These are phyloP conservation scores for Rossbeevera mucosa DNA, from an alignment of 768 basidiomycete species.

Conservation along the genomic window DNA sequence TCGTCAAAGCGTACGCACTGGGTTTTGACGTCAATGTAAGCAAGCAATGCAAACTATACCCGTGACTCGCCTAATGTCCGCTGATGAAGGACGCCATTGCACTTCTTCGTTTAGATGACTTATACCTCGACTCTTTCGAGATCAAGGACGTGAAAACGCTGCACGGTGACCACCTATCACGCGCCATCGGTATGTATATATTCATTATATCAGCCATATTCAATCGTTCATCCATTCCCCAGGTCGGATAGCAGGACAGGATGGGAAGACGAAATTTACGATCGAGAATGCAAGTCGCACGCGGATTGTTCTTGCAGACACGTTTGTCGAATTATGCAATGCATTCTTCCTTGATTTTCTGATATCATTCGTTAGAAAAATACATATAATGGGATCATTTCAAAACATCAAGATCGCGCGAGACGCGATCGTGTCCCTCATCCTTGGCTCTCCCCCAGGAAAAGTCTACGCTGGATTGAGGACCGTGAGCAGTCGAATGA, in stretches of 20 bases:
- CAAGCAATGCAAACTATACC: slow-evolving; percentile 1
- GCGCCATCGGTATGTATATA: slow-evolving; percentile 79
- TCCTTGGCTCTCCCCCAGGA: slow-evolving; percentile 92
- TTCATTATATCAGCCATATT: neutral
- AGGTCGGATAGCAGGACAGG: slow-evolving; percentile 98
- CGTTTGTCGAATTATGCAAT: slow-evolving; percentile 48
- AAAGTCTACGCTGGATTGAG: slow-evolving; percentile 89
- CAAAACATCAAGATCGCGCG: slow-evolving; percentile 98
- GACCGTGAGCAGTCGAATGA: slow-evolving; percentile 90
- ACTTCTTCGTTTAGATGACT: slow-evolving; percentile 88
- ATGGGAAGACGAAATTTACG: slow-evolving; percentile 97
- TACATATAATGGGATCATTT: slow-evolving; percentile 97
- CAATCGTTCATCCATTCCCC: slow-evolving; percentile 6
- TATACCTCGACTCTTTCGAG: slow-evolving; percentile 97
- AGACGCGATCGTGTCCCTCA: slow-evolving; percentile 92
- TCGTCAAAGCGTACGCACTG: slow-evolving; percentile 89
- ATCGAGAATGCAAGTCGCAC: slow-evolving; percentile 97
- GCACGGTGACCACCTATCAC: slow-evolving; percentile 96
- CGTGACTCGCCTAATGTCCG: slow-evolving; percentile 1
- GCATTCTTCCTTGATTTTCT: neutral
- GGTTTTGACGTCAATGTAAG: slow-evolving; percentile 93
- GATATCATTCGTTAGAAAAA: slow-evolving; percentile 58
- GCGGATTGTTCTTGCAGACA: slow-evolving; percentile 97
- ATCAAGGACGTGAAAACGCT: slow-evolving; percentile 99
- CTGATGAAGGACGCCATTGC: slow-evolving; percentile 82